Conservation (phyloP, 495 filamentous ascomycete species). For the Aspergillus bridgeri region DNA sequence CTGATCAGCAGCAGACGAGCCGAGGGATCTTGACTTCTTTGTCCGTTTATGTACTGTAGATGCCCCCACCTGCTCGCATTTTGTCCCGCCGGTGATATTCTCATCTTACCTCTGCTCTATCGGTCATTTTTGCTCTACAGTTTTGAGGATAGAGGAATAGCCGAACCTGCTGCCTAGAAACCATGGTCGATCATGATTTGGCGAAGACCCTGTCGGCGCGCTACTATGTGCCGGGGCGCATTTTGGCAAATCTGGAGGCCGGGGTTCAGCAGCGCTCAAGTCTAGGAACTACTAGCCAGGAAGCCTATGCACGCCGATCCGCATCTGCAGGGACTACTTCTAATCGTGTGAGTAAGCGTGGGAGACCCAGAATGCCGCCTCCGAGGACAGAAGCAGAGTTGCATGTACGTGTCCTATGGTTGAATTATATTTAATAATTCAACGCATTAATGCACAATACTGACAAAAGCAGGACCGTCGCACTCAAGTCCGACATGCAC, state of each 20-base stretch:
- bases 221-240: slow-evolving; percentile 5
- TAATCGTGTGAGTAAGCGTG: slow-evolving; percentile 4
- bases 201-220: slow-evolving; percentile 8
- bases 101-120: background rate
- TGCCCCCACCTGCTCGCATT: background rate
- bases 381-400: background rate
- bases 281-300: background rate
- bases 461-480: slow-evolving; percentile 47
- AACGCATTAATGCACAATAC: too few species aligned
- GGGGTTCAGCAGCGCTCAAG: background rate
- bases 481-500: slow-evolving; percentile 82
- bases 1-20: background rate
- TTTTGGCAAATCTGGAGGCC: background rate
- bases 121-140: background rate
- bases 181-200: slow-evolving; percentile 4
- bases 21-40: background rate
- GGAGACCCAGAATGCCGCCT: slow-evolving; percentile 6
- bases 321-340: background rate
- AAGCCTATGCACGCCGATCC: background rate
- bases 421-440: too few species aligned
- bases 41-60: too few species aligned
- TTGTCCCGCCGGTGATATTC: background rate
- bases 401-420: background rate
- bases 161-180: background rate
- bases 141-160: background rate